Evolutionary conservation across 2,329 filamentous ascomycete genomes (phyloP).

Genomic region (Cladosporium sp.): DNA sequence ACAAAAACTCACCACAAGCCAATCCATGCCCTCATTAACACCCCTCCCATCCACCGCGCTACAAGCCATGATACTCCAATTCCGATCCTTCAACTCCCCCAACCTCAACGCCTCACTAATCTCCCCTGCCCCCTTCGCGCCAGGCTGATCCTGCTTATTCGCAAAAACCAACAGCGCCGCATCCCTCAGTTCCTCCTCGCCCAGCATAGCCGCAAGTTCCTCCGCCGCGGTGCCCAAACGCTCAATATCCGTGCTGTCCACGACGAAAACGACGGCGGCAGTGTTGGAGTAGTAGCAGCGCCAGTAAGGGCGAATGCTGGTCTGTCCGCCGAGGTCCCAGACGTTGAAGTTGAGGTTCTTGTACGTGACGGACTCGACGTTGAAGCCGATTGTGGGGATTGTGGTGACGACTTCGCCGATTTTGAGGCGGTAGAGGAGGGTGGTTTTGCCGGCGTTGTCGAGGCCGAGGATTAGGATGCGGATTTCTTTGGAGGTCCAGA

Average conservation of each 20-base stretch:
- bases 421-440: slow-evolving; percentile 88
- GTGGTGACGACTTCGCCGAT: slow-evolving; percentile 98
- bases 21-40: slow-evolving; percentile 97
- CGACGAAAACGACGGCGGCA: slow-evolving; percentile 95
- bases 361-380: slow-evolving; percentile 97
- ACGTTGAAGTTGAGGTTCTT: slow-evolving; percentile 98
- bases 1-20: slow-evolving; percentile 79
- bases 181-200: slow-evolving; percentile 93
- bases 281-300: slow-evolving; percentile 99
- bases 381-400: slow-evolving; percentile 98
- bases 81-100: slow-evolving; percentile 87
- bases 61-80: slow-evolving; percentile 99
- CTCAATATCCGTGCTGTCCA: slow-evolving; percentile 97
- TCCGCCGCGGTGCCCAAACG: slow-evolving; percentile 87
- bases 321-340: slow-evolving; percentile 97
- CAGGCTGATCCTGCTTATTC: slow-evolving; percentile 98
- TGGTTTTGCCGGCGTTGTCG: slow-evolving; percentile 99
- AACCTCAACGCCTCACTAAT: slow-evolving; percentile 90
- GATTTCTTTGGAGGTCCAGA: slow-evolving; percentile 97
- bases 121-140: slow-evolving; percentile 91
- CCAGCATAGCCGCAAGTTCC: slow-evolving; percentile 89
- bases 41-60: slow-evolving; percentile 93
- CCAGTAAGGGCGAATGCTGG: slow-evolving; percentile 98
- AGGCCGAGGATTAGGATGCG: slow-evolving; percentile 66
- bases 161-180: slow-evolving; percentile 91